Evolutionary conservation across 1,284 basidiomycete species (phyloP).

Genomic region (Filobasidium uniguttulatum): DNA sequence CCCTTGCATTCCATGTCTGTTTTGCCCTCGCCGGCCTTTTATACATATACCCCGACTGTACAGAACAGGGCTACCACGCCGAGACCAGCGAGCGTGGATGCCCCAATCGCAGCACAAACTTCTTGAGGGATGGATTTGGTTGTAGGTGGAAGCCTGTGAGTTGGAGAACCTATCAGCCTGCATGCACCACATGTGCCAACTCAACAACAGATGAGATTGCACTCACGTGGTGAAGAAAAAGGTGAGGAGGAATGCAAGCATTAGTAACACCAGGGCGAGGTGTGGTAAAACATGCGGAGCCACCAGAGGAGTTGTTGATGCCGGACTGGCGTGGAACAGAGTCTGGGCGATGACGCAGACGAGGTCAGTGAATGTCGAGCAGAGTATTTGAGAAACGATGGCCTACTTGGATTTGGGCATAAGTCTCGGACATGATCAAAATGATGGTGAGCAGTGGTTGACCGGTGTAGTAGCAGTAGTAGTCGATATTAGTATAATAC

Average conservation of each 20-base stretch:
- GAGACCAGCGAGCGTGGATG: conserved; percentile 65
- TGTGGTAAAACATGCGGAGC: conserved; percentile 53
- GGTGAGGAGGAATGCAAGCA: conserved; percentile 58
- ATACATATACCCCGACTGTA: conserved; percentile 72
- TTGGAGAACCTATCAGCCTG: neutral
- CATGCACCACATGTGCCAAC: neutral
- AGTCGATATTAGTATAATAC: too few relatives aligned
- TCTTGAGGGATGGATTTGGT: conserved; percentile 45
- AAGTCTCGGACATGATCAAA: neutral
- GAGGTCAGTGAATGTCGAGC: neutral
- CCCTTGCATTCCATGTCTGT: too few relatives aligned
- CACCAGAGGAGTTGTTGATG: conserved; percentile 58
- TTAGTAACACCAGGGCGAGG: conserved; percentile 57
- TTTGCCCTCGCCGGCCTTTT: too few relatives aligned
- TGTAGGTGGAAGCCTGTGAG: conserved; percentile 24
- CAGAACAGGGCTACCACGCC: conserved; percentile 78
- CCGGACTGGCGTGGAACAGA: conserved; percentile 43
- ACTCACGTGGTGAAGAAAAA: conserved; percentile 81
- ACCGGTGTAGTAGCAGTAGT: too few relatives aligned
- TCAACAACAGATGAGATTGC: too few relatives aligned
- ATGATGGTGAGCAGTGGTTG: too few relatives aligned
- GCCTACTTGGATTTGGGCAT: neutral
- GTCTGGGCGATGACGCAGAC: conserved; percentile 33
- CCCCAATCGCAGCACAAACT: conserved; percentile 51
- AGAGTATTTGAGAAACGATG: neutral